Evolutionary conservation across 2,329 filamentous ascomycete species (phyloP), one percentile per base, ranked within the genome.

Genomic region (Pyricularia grisea): DNA sequence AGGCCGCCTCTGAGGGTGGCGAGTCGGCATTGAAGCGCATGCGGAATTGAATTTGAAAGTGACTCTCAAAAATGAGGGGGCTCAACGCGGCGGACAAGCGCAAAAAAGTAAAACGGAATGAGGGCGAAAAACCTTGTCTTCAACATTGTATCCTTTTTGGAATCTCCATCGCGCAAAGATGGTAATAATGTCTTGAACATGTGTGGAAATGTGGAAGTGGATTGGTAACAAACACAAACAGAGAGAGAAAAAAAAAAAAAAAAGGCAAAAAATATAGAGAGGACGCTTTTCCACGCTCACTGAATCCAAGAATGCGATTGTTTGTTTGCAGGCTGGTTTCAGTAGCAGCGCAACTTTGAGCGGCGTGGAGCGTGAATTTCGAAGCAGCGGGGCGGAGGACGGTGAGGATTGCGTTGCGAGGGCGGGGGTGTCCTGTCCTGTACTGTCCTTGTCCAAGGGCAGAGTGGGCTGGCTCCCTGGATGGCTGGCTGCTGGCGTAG

Each of bases 101-200:
- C 61, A 36, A 31, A 33, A 25, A 65, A 66, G 58, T 33, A 31
- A 68, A 28, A 66, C 20, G 63, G 25, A 50, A 31, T 36, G 25
- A 67, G 67, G 33, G 31, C 2, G 30, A 68, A 69, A 71, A 71
- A 76, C 74, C 74, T 76, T 75, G 73, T 72, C 71, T 75, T 75
- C 67, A 74, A 70, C 68, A 71, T 73, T 55, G 69, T 68, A 67
- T 73, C 72, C 69, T 72, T 73, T 68, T 72, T 72, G 66, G 27
- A 12, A 58, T 75, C 74, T 65, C 71, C 70, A 68, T 76, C 74
- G 69, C 74, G 74, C 68, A 75, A 72, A 68, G 73, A 73, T 67
- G 74, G 74, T 14, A 76, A 68, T 3, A 72, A 68, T 65, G 72
- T 70, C 66, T 75, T 74, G 71, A 75, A 72, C 74, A 76, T n/a